Conservation (phyloP, 108 stramenopile genomes). For the Fistulifera solaris region DNA sequence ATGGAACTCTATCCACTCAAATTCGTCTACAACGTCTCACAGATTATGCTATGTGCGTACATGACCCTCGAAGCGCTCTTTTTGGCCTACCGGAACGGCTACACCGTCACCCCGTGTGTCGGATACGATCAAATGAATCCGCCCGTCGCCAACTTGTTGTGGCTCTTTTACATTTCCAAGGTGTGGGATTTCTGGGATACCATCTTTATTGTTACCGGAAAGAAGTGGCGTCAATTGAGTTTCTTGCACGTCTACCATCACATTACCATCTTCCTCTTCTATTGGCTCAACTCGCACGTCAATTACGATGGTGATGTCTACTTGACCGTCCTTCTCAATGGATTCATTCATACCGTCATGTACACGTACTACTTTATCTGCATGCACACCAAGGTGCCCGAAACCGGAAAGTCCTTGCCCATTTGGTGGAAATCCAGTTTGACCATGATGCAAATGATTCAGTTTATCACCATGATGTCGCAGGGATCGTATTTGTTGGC, state of each 20-base stretch:
- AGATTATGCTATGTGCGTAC: slow-evolving; percentile 97
- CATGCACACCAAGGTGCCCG: slow-evolving; percentile 90
- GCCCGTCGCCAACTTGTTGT: slow-evolving; percentile 86
- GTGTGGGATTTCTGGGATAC: slow-evolving; percentile 99
- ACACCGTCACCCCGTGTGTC: slow-evolving; percentile 80
- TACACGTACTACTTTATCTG: slow-evolving; percentile 99
- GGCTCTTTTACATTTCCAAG: slow-evolving; percentile 97
- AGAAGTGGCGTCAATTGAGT: slow-evolving; percentile 96
- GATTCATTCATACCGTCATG: slow-evolving; percentile 99
- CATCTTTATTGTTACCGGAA: slow-evolving; percentile 95
- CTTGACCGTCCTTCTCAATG: slow-evolving; percentile 93
- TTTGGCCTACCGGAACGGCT: slow-evolving; percentile 84
- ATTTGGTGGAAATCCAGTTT: slow-evolving; percentile 98
- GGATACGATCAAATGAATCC: slow-evolving; percentile 65
- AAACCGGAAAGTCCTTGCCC: slow-evolving; percentile 83
- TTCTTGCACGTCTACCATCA: slow-evolving; percentile 99
- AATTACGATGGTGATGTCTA: slow-evolving; percentile 95
- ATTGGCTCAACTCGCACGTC: slow-evolving; percentile 92
- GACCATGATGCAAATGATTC: slow-evolving; percentile 91
- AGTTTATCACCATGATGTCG: slow-evolving; percentile 96
- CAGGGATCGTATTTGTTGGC: slow-evolving; percentile 83
- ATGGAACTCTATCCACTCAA: slow-evolving; percentile 89
- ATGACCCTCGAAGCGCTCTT: slow-evolving; percentile 94
- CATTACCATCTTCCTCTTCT: slow-evolving; percentile 95
- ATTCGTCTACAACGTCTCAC: slow-evolving; percentile 96